These are phyloP conservation scores for Arachnomyces sp. DNA, from an alignment of 2,329 filamentous ascomycete genomes.

Conservation along the genomic window DNA sequence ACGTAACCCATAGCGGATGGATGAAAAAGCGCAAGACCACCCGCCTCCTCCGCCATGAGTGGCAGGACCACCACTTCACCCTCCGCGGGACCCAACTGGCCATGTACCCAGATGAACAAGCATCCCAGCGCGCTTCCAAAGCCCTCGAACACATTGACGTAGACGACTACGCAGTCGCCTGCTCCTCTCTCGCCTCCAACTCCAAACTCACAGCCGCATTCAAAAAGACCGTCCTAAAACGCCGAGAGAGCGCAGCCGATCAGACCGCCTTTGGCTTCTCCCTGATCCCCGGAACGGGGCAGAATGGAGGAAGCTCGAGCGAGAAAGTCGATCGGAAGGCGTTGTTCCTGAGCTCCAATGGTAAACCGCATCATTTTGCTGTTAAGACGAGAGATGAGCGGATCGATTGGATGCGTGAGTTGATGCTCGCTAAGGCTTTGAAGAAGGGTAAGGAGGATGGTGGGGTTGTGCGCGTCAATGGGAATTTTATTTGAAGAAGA, in stretches of 20 bases:
- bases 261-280: slow-evolving; percentile 36
- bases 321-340: slow-evolving; percentile 38
- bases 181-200: slow-evolving; percentile 53
- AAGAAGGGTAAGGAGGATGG: slow-evolving; percentile 24
- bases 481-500: slow-evolving; percentile 20
- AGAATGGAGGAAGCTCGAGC: slow-evolving; percentile 33
- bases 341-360: slow-evolving; percentile 40
- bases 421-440: slow-evolving; percentile 40
- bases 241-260: slow-evolving; percentile 23
- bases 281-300: slow-evolving; percentile 31
- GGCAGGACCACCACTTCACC: slow-evolving; percentile 86
- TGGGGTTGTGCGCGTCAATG: slow-evolving; percentile 22
- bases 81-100: slow-evolving; percentile 63
- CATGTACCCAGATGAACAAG: slow-evolving; percentile 25
- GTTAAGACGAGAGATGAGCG: slow-evolving; percentile 80
- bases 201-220: slow-evolving; percentile 83
- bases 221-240: slow-evolving; percentile 50
- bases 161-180: slow-evolving; percentile 33
- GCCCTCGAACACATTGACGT: slow-evolving; percentile 30
- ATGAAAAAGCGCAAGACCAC: slow-evolving; percentile 95
- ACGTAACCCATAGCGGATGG: slow-evolving; percentile 68
- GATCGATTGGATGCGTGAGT: slow-evolving; percentile 70
- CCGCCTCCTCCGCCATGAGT: slow-evolving; percentile 81
- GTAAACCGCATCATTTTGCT: slow-evolving; percentile 90
- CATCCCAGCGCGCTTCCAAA: slow-evolving; percentile 16